Percentiles rank a stretch among this genome's conserved stretches.
Conservation (phyloP, 805 yeast genomes). For the Priceomyces fermenticarens region DNA sequence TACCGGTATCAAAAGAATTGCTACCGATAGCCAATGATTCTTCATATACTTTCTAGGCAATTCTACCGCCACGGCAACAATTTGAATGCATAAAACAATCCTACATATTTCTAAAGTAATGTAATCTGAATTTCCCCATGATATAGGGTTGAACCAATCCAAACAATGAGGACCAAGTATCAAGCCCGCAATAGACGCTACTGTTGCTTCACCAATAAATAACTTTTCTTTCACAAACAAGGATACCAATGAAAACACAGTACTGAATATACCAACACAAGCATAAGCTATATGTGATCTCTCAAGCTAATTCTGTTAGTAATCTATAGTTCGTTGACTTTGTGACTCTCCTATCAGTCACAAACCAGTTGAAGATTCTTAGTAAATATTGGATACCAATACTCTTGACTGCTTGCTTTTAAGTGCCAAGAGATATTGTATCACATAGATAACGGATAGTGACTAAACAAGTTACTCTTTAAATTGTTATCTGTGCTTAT, state of each 20-base stretch:
- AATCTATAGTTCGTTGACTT: neutral
- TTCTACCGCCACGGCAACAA: slow-evolving; percentile 93
- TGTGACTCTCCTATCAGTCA: too few relatives aligned
- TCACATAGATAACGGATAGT: neutral
- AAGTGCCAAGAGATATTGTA: slow-evolving; percentile 2
- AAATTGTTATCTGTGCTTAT: neutral
- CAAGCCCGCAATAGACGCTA: slow-evolving; percentile 80
- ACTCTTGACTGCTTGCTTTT: too few relatives aligned
- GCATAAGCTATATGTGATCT: slow-evolving; percentile 86
- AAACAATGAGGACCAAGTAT: slow-evolving; percentile 87
- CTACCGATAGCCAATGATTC: slow-evolving; percentile 76
- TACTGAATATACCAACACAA: slow-evolving; percentile 76
- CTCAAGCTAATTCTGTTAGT: slow-evolving; percentile 32
- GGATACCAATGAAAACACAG: slow-evolving; percentile 77
- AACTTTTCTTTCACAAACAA: slow-evolving; percentile 78
- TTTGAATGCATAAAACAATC: slow-evolving; percentile 79
- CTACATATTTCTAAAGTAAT: slow-evolving; percentile 83
- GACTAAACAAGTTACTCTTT: neutral
- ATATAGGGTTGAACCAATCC: slow-evolving; percentile 75
- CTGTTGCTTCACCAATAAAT: slow-evolving; percentile 89
- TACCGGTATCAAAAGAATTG: slow-evolving; percentile 73
- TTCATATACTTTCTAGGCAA: slow-evolving; percentile 86
- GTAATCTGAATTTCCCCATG: slow-evolving; percentile 83
- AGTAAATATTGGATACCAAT: too few relatives aligned
- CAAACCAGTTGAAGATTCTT: too few relatives aligned